These are phyloP conservation scores for Suhomyces faveliae DNA, from an alignment of 805 yeast genomes.

Conservation along the genomic window DNA sequence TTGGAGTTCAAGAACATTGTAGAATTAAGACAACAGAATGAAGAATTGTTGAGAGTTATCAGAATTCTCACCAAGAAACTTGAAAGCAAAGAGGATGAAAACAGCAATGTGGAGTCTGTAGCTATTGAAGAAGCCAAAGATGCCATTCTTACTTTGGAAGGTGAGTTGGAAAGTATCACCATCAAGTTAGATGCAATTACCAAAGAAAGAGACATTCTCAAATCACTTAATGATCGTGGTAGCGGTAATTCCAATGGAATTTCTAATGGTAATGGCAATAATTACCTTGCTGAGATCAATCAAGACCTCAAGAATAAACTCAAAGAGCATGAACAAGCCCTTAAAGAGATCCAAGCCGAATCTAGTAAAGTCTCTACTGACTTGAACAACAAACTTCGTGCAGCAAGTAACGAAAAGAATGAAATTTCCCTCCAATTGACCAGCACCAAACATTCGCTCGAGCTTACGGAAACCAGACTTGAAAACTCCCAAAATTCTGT, in stretches of 20 bases:
- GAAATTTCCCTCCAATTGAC: constrained; percentile 51
- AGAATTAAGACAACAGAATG: constrained; percentile 73
- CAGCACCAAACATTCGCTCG: constrained; percentile 52
- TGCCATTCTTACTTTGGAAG: constrained; percentile 62
- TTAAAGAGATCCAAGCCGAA: constrained; percentile 35
- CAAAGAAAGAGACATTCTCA: constrained; percentile 70
- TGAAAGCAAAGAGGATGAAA: constrained; percentile 58
- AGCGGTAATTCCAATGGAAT: constrained; percentile 3
- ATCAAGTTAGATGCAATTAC: constrained; percentile 51
- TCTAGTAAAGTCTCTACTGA: constrained; percentile 43
- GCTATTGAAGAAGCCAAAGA: constrained; percentile 65
- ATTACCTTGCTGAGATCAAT: constrained; percentile 20
- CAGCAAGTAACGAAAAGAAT: constrained; percentile 28
- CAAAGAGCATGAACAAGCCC: constrained; percentile 37
- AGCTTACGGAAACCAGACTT: constrained; percentile 54
- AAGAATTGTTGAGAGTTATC: constrained; percentile 64
- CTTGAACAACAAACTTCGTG: constrained; percentile 40
- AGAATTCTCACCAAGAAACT: constrained; percentile 70
- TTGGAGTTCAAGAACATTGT: constrained; percentile 64
- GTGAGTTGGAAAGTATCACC: constrained; percentile 52
- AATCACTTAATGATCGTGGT: constrained; percentile 19
- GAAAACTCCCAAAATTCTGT: constrained; percentile 37
- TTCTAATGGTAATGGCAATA: constrained; percentile 4
- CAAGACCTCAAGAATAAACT: constrained; percentile 34
- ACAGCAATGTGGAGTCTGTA: constrained; percentile 41